Percentiles rank a stretch among this genome's conserved stretches.
Evolutionary conservation across 2,329 filamentous ascomycete genomes (phyloP).

Genomic region (Scopulariopsis brevicaulis): DNA sequence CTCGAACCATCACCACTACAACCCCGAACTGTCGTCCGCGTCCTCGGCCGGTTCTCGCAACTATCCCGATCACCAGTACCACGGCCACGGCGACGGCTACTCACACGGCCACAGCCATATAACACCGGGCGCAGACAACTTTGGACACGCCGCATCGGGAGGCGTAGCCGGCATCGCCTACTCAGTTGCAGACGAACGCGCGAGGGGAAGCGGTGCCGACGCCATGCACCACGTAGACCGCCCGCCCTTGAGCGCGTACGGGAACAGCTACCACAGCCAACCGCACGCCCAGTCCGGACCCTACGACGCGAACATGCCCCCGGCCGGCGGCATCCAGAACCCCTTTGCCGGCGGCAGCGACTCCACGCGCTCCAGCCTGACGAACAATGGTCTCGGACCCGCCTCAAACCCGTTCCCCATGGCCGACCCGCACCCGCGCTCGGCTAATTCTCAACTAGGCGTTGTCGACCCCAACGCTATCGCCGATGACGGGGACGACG

Average conservation of each 20-base stretch:
- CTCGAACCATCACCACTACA: conserved; percentile 3
- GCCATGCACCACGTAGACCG: conserved; percentile 32
- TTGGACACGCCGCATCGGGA: conserved; percentile 48
- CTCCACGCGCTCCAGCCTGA: conserved; percentile 27
- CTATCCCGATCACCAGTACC: neutral
- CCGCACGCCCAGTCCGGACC: conserved; percentile 9
- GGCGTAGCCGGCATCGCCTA: conserved; percentile 59
- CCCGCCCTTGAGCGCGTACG: conserved; percentile 1
- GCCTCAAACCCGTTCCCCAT: conserved; percentile 12
- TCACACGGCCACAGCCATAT: conserved; percentile 21
- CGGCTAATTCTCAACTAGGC: conserved; percentile 32
- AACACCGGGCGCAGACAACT: conserved; percentile 58
- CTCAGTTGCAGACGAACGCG: conserved; percentile 52
- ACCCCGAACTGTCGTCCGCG: conserved; percentile 5
- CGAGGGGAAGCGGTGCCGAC: conserved; percentile 53
- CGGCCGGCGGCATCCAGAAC: neutral
- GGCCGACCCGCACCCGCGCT: neutral
- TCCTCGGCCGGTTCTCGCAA: conserved; percentile 4
- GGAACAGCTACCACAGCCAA: conserved; percentile 12
- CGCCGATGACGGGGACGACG: conserved; percentile 81
- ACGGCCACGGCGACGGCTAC: conserved; percentile 18
- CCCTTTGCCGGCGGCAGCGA: conserved; percentile 3
- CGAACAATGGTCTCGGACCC: conserved; percentile 23
- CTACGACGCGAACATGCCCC: neutral
- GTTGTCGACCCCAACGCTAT: conserved; percentile 70